Evolutionary conservation across 2,329 filamentous ascomycete genomes (phyloP).

Genomic region (Amesomyces nigricolor): DNA sequence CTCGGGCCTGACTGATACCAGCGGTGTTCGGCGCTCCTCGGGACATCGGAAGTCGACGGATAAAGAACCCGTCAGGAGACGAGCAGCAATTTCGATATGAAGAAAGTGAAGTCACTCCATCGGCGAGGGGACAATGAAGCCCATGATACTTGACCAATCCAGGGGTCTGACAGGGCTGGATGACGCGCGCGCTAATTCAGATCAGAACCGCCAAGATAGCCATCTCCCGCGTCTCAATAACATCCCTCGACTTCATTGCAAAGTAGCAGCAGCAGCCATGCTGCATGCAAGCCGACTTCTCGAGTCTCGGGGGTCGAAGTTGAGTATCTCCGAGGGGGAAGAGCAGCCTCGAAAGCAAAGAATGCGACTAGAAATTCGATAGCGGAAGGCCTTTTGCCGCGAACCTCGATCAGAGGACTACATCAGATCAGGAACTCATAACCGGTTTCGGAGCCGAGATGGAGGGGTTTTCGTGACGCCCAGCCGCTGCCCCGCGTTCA

Average conservation of each 20-base stretch:
- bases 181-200: constrained; percentile 5
- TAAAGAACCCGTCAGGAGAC: background rate
- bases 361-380: no score
- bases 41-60: background rate
- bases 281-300: no score
- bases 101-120: background rate
- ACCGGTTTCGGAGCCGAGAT: constrained; percentile 12
- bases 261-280: no score
- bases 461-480: constrained; percentile 6
- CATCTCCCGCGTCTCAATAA: background rate
- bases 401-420: no score
- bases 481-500: constrained; percentile 1
- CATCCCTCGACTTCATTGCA: no score
- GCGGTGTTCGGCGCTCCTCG: background rate
- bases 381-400: no score
- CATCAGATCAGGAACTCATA: background rate
- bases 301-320: no score
- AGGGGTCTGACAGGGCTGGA: background rate
- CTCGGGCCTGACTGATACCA: background rate
- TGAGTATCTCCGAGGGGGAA: no score
- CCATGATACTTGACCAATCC: background rate
- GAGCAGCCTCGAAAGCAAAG: no score
- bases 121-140: background rate
- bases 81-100: background rate
- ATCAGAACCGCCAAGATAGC: background rate